A percentile compares a stretch with the other conserved stretches of the same genome.
Evolutionary conservation across 2,329 filamentous ascomycete species (phyloP).

Genomic region (Diaporthe caulivora): DNA sequence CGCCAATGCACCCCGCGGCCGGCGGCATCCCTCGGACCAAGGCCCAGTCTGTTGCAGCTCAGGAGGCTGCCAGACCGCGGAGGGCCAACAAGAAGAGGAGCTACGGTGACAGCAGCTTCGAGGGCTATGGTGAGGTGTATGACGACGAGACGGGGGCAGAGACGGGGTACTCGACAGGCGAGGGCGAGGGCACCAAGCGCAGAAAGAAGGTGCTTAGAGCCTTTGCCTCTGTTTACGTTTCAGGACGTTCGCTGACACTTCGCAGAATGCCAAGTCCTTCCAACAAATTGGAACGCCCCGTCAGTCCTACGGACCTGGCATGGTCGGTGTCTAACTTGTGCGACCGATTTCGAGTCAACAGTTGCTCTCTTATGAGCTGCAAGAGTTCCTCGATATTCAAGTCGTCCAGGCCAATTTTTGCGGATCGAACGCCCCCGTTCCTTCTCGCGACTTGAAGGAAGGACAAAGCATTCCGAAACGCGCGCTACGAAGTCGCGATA

Average conservation of each 20-base stretch:
- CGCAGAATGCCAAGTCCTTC: conserved; percentile 58
- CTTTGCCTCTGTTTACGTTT: conserved; percentile 44
- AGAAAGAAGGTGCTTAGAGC: conserved; percentile 71
- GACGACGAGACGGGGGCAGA: conserved; percentile 74
- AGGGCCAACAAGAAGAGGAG: conserved; percentile 79
- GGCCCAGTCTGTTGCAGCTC: conserved; percentile 52
- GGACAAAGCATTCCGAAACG: conserved; percentile 41
- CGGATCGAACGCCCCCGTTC: conserved; percentile 22
- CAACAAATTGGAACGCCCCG: conserved; percentile 39
- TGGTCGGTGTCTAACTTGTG: conserved; percentile 65
- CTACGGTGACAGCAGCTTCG: conserved; percentile 80
- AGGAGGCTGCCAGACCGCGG: conserved; percentile 69
- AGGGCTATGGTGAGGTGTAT: conserved; percentile 73
- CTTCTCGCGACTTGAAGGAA: conserved; percentile 41
- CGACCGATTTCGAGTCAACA: conserved; percentile 42
- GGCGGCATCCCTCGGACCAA: conserved; percentile 52
- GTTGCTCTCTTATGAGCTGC: conserved; percentile 31
- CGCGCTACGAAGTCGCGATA: conserved; percentile 17
- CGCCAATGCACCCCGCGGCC: conserved; percentile 56
- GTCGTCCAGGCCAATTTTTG: conserved; percentile 30
- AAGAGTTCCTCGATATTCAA: conserved; percentile 30
- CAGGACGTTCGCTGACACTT: conserved; percentile 55
- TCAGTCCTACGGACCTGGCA: conserved; percentile 69
- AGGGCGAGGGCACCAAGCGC: conserved; percentile 74
- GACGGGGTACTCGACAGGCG: conserved; percentile 77